Base-by-base conservation (phyloP, 257 asterid genomes). In the Jacaranda copaia region DNA sequence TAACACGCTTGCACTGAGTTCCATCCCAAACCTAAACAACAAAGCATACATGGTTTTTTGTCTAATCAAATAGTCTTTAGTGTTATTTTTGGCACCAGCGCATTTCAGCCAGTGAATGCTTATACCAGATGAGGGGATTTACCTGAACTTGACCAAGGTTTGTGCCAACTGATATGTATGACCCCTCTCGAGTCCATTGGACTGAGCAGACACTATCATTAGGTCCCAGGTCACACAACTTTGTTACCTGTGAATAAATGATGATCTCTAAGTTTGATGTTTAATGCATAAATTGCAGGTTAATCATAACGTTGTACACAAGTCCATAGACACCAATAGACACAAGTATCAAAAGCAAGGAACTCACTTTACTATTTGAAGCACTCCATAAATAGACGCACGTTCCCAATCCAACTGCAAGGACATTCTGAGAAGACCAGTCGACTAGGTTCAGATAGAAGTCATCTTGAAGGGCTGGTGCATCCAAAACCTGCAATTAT, bases 381-480 rank as follows among this genome's bases (percentile, higher is more conserved):
- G 98, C 97, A 83, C 93, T 93, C 99, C 99, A 96, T 83, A 93
- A 79, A 77, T 96, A 96, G 32, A 96, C 98, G 81, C 91, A 90
- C 57, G 97, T 96, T 36, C 99, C 99, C 80, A 96, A 70, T 75
- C 99, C 99, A 84, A 96, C 99, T 7, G 99, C 99, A 80, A 96
- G 99, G 16, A 93, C 93, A 87, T 96, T 96, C 89, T 96, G 99
- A 48, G 99, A 96, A 20, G 99, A 96, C 99, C 99, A 96, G 80
- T 96, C 99, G 0, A 96, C 99, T 52, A 96, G 81, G 85, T 96
- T 96, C 74, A 96, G 76, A 73, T 96, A 96, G 84, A 96, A 96
- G 80, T 96, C 99, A 79, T 96, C 99, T 85, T 96, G 99, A 83
- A 96, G 97, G 1, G 98, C 79, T 43, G 99, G 99, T 36, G 98